Base-by-base conservation (phyloP, 2,329 filamentous ascomycete species). In the Epichloe aotearoae region DNA sequence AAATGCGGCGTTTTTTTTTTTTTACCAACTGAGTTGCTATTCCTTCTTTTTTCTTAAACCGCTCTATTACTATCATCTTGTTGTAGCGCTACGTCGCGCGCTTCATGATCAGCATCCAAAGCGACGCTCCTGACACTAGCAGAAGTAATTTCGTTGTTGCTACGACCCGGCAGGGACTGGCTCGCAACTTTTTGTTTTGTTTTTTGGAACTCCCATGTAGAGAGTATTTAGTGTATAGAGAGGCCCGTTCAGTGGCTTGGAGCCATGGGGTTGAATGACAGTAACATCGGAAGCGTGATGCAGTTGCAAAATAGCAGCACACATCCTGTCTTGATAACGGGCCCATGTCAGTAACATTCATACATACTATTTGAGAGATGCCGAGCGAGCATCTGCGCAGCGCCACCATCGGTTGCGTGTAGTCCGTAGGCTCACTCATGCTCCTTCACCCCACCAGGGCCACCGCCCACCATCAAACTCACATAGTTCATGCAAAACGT, bases 1-100 rank as follows among this genome's bases (percentile, higher is more conserved):
- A 39, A 49, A 34, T 34, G 53, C 56, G 61, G 59, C 61, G 61
- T 61, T 62, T 56, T 47, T 46, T 55, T 45, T n/a, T 42, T 54
- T 53, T 23, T 23, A 53, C 59, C 26, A 20, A 5, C 40, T 26
- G 34, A 33, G 4, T 41, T 48, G 3, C 20, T 33, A 36, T 15
- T 20, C 15, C 17, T 33, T 37, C 37, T 40, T 20, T 41, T 11
- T 23, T 26, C 26, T 37, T 6, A 46, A 19, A 10, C 26, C 6
- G 30, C 33, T 30, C 10, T n/a, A 20, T 15, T 30, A 36, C 39
- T 15, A 30, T 44, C 19, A 30, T 47, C 5, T 43, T 15, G 45
- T 33, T 19, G 23, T 33, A 30, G 23, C 40, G 30, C 40, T 44
- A 26, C 45, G 50, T 20, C 15, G 19, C 38, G n/a, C 33, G 45